phyloP scores from a whole-genome alignment of 179 eudicot species.

The Pouteria campechiana region DNA sequence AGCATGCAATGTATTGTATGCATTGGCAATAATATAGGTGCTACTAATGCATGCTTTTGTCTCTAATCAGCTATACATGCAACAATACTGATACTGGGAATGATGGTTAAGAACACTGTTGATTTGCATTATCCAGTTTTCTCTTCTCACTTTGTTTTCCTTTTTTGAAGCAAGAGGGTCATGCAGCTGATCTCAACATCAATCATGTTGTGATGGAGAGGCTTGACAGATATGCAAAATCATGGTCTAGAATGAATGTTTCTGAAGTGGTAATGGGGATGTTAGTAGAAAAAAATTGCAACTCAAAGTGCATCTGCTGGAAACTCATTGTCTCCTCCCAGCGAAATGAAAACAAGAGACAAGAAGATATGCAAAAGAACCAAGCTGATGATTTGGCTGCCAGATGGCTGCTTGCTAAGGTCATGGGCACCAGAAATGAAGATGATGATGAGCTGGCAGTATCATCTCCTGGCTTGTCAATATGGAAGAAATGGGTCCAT shows the following conservation, averaged over 20 bases:
- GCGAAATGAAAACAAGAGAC: slow-evolving; percentile 8
- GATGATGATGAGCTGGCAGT: slow-evolving; percentile 28
- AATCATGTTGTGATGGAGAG: slow-evolving; percentile 52
- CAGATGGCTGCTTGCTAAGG: slow-evolving; percentile 66
- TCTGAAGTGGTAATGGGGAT: slow-evolving; percentile 51
- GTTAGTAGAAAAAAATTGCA: slow-evolving; percentile 40
- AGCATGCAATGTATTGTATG: too few relatives aligned
- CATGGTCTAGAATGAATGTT: slow-evolving; percentile 69
- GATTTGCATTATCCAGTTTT: neutral
- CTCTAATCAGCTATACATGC: too few relatives aligned
- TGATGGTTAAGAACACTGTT: too few relatives aligned
- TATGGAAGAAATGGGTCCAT: slow-evolving; percentile 72
- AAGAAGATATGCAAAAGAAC: slow-evolving; percentile 6
- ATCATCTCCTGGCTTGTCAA: slow-evolving; percentile 60
- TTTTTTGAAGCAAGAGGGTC: slow-evolving; percentile 34
- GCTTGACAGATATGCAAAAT: slow-evolving; percentile 42
- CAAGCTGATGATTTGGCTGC: slow-evolving; percentile 18
- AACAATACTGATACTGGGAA: too few relatives aligned
- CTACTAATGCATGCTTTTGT: too few relatives aligned
- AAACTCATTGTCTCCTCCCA: slow-evolving; percentile 46
- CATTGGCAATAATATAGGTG: too few relatives aligned
- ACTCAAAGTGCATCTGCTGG: slow-evolving; percentile 75
- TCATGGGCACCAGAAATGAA: slow-evolving; percentile 41
- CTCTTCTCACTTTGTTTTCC: slow-evolving; percentile 1
- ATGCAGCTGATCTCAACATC: slow-evolving; percentile 36